phyloP scores from a whole-genome alignment of 768 basidiomycete genomes.

The Rubroboletus pulcherrimus region DNA sequence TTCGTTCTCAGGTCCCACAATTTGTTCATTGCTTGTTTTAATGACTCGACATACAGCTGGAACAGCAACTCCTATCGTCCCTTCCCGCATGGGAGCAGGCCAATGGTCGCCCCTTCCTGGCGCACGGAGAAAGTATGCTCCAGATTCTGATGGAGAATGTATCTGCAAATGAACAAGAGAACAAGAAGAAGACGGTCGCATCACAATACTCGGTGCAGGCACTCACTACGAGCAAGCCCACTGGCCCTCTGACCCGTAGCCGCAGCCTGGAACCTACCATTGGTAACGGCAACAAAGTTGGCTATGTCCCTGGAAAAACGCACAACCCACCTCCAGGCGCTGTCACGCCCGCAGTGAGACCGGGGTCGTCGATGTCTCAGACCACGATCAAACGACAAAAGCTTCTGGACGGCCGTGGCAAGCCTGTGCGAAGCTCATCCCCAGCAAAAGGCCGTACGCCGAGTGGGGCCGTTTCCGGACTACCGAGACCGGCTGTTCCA shows the following conservation, averaged over 20 bases:
- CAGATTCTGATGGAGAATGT: constrained; percentile 72
- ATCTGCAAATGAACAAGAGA: constrained; percentile 77
- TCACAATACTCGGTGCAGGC: constrained; percentile 33
- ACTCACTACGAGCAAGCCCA: constrained; percentile 19
- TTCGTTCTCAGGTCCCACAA: constrained; percentile 29
- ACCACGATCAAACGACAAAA: constrained; percentile 61
- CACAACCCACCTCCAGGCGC: constrained; percentile 28
- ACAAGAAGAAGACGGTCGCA: constrained; percentile 50
- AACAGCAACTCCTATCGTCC: constrained; percentile 74
- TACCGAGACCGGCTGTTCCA: constrained; percentile 12
- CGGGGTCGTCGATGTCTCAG: constrained; percentile 39
- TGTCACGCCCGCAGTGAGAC: constrained; percentile 63
- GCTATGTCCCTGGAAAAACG: constrained; percentile 31
- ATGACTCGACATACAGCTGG: constrained; percentile 62
- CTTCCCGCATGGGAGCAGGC: constrained; percentile 87
- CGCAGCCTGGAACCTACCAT: constrained; percentile 26
- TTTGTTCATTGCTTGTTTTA: background rate
- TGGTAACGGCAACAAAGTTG: constrained; percentile 11
- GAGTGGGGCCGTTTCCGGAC: constrained; percentile 17
- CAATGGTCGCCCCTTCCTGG: constrained; percentile 70
- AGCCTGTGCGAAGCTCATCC: constrained; percentile 20
- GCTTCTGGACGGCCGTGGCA: constrained; percentile 39
- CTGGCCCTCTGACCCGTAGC: constrained; percentile 21
- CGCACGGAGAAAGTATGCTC: constrained; percentile 79
- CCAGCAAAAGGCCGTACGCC: constrained; percentile 29